phyloP scores from a whole-genome alignment of 495 filamentous ascomycete species.

The Penicillium atrosanguineum region DNA sequence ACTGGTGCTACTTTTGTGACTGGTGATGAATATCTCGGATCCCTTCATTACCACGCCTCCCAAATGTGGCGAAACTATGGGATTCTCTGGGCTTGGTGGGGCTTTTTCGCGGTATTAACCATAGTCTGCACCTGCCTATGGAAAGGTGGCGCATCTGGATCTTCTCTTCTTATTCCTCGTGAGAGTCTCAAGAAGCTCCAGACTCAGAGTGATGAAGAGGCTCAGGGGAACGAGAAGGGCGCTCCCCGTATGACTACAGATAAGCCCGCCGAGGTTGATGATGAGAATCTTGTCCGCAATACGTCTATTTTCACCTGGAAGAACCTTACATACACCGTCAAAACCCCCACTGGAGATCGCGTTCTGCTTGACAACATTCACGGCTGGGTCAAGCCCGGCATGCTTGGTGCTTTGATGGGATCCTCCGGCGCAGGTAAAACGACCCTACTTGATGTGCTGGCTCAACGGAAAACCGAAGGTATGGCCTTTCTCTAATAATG shows the following conservation, averaged over 20 bases:
- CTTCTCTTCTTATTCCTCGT: slow-evolving; percentile 28
- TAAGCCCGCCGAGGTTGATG: neutral
- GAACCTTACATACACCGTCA: slow-evolving; percentile 54
- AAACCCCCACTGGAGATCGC: slow-evolving; percentile 38
- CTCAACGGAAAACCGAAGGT: slow-evolving; percentile 75
- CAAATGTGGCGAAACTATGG: slow-evolving; percentile 42
- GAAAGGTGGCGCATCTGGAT: slow-evolving; percentile 21
- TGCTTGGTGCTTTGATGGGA: slow-evolving; percentile 72
- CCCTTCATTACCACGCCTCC: slow-evolving; percentile 32
- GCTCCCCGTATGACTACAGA: neutral
- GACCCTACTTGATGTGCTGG: slow-evolving; percentile 51
- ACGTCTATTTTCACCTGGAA: slow-evolving; percentile 24
- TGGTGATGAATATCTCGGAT: slow-evolving; percentile 44
- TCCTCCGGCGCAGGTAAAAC: slow-evolving; percentile 65
- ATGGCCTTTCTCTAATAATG: too few relatives aligned
- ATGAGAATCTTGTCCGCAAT: slow-evolving; percentile 37
- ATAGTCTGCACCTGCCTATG: slow-evolving; percentile 28
- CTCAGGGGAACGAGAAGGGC: slow-evolving; percentile 19
- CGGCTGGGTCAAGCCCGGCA: slow-evolving; percentile 88
- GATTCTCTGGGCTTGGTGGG: slow-evolving; percentile 37
- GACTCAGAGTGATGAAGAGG: slow-evolving; percentile 22
- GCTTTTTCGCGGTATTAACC: slow-evolving; percentile 28
- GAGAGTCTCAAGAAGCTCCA: slow-evolving; percentile 16
- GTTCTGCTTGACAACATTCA: slow-evolving; percentile 73
- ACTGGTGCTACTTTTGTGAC: slow-evolving; percentile 38